phyloP scores from a whole-genome alignment of 768 basidiomycete species.

The Cystofilobasidium bisporidii region DNA sequence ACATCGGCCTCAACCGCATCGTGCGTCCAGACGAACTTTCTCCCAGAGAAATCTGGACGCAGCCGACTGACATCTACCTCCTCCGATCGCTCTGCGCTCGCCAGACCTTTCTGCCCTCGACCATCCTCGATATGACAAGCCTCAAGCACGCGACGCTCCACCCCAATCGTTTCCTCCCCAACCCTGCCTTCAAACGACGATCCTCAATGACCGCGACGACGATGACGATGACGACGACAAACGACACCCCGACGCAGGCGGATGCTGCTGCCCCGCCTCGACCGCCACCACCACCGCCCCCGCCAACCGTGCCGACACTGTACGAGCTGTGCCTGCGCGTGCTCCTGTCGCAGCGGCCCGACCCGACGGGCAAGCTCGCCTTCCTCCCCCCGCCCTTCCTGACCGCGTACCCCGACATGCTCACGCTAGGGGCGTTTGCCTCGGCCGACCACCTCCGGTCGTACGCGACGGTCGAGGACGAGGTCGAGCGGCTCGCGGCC shows the following conservation, averaged over 20 bases:
- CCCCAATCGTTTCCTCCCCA: background rate
- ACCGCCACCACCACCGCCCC: background rate
- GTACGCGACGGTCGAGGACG: background rate
- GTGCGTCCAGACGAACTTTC: background rate
- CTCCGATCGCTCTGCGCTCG: background rate
- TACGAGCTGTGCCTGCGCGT: conserved; percentile 4
- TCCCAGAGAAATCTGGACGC: too few species aligned
- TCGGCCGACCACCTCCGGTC: background rate
- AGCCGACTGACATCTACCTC: too few species aligned
- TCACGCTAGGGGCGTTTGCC: background rate
- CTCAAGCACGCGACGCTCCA: background rate
- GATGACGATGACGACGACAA: background rate
- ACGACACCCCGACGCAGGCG: too few species aligned
- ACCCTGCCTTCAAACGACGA: background rate
- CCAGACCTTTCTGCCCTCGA: background rate
- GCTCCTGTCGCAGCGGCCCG: background rate
- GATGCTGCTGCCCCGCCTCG: too few species aligned
- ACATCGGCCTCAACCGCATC: background rate
- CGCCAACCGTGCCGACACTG: background rate
- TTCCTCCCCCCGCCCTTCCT: background rate
- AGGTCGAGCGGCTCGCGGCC: background rate
- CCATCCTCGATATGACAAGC: background rate
- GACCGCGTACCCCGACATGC: background rate
- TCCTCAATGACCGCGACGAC: background rate
- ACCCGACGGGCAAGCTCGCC: background rate